Percentiles rank a stretch among this genome's conserved stretches.
These are phyloP conservation scores for Coemansia sp. DNA, from an alignment of 192 early-diverging fungal genomes.

Conservation along the genomic window DNA sequence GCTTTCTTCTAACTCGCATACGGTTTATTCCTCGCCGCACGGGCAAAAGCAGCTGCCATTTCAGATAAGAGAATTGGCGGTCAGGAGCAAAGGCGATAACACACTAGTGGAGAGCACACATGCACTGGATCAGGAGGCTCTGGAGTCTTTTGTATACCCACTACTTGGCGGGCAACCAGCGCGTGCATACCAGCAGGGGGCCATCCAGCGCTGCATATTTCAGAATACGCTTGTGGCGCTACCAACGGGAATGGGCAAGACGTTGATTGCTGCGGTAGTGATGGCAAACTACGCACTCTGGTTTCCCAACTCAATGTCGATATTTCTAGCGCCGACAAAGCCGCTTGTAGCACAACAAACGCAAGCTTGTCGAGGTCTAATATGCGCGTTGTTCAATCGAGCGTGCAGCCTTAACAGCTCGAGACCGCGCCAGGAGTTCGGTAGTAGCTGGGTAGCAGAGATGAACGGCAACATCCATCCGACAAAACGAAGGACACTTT, in stretches of 20 bases:
- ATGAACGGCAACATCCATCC: slow-evolving; percentile 67
- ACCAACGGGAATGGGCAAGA: slow-evolving; percentile 88
- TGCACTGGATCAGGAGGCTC: slow-evolving; percentile 26
- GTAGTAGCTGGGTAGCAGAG: slow-evolving; percentile 32
- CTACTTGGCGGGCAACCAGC: slow-evolving; percentile 46
- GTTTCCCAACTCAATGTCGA: slow-evolving; percentile 82
- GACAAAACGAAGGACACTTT: slow-evolving; percentile 57
- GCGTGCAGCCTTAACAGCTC: slow-evolving; percentile 51
- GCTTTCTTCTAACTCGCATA: neutral
- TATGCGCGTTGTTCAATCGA: slow-evolving; percentile 71
- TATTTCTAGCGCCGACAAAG: slow-evolving; percentile 92
- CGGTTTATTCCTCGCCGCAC: neutral
- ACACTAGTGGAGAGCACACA: slow-evolving; percentile 36
- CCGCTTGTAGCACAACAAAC: slow-evolving; percentile 92
- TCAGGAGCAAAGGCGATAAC: slow-evolving; percentile 43
- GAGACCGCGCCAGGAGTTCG: neutral
- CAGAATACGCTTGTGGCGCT: slow-evolving; percentile 86
- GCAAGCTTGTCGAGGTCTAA: slow-evolving; percentile 73
- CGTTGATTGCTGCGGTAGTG: slow-evolving; percentile 91
- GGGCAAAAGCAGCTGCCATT: slow-evolving; percentile 12
- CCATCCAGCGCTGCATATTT: slow-evolving; percentile 72
- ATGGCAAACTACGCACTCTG: slow-evolving; percentile 90
- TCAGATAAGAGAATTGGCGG: slow-evolving; percentile 20
- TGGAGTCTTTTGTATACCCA: slow-evolving; percentile 47
- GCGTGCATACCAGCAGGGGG: slow-evolving; percentile 88